Evolutionary conservation across 768 basidiomycete genomes (phyloP).

Genomic region (Tylopilus subfusipes): DNA sequence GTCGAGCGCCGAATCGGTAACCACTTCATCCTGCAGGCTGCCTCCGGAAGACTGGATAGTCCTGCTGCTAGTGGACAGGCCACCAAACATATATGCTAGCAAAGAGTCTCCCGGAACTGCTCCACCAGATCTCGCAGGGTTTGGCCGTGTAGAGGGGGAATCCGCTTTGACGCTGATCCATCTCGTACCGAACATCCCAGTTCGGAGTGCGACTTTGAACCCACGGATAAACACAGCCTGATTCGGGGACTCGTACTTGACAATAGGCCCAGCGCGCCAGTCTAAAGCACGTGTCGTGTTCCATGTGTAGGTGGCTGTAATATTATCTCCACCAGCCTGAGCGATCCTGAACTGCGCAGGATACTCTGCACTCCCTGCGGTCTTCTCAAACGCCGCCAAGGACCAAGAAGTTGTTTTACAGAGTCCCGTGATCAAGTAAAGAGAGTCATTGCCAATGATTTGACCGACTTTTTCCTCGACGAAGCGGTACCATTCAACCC

Average conservation of each 20-base stretch:
- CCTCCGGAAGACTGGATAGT: neutral
- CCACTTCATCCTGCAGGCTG: neutral
- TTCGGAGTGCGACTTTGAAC: constrained; percentile 20
- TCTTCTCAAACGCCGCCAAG: constrained; percentile 19
- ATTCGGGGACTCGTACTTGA: constrained; percentile 4
- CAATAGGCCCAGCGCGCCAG: constrained; percentile 10
- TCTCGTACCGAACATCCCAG: neutral
- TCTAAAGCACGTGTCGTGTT: constrained; percentile 4
- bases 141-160: neutral
- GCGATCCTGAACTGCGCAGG: constrained; percentile 7
- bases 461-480: constrained; percentile 15
- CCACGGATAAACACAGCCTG: constrained; percentile 29
- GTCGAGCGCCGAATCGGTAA: neutral
- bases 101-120: neutral
- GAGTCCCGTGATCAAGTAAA: constrained; percentile 26
- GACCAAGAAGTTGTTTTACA: constrained; percentile 23
- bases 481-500: constrained; percentile 27
- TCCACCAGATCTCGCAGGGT: neutral
- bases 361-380: neutral
- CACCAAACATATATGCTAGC: neutral
- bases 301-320: constrained; percentile 9
- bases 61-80: neutral
- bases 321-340: neutral
- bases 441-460: constrained; percentile 21
- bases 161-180: neutral